Percentiles rank a stretch among this genome's conserved stretches.
Evolutionary conservation across 495 filamentous ascomycete genomes (phyloP).

Genomic region (Neurospora intermedia): DNA sequence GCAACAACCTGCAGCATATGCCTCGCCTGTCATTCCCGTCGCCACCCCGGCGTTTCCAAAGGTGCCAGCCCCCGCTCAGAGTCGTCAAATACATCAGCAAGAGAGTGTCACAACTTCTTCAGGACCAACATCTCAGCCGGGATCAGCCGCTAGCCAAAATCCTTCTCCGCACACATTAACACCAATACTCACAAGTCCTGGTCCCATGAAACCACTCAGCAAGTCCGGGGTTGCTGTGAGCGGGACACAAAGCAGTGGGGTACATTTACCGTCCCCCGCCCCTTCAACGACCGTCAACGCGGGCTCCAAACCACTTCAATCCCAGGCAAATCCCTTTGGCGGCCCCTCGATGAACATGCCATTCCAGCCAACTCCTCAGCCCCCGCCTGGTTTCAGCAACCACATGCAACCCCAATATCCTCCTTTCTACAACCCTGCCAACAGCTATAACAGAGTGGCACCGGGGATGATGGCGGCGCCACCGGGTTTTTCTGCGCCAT

Average conservation of each 20-base stretch:
- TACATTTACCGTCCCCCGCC: slow-evolving; percentile 10
- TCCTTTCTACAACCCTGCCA: slow-evolving; percentile 3
- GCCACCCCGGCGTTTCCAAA: slow-evolving; percentile 78
- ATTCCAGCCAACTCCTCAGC: slow-evolving; percentile 25
- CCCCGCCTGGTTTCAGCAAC: slow-evolving; percentile 29
- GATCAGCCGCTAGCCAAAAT: slow-evolving; percentile 47
- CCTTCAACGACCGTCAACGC: slow-evolving; percentile 18
- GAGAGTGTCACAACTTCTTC: slow-evolving; percentile 58
- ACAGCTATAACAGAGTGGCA: slow-evolving; percentile 31
- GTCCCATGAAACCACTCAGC: slow-evolving; percentile 38
- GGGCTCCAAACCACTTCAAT: slow-evolving; percentile 23
- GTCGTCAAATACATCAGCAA: slow-evolving; percentile 72
- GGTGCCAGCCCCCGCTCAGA: slow-evolving; percentile 63
- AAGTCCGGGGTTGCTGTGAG: slow-evolving; percentile 19
- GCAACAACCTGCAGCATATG: slow-evolving; percentile 35
- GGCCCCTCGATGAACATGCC: slow-evolving; percentile 24
- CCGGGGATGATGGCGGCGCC: slow-evolving; percentile 43
- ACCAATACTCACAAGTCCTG: slow-evolving; percentile 46
- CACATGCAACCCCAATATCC: slow-evolving; percentile 17
- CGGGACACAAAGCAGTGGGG: slow-evolving; percentile 3
- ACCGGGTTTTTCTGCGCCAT: slow-evolving; percentile 47
- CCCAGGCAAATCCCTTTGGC: slow-evolving; percentile 29
- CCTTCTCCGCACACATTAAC: slow-evolving; percentile 52
- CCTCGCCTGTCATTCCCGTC: slow-evolving; percentile 68
- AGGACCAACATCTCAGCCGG: slow-evolving; percentile 42